Percentiles rank a stretch among this genome's conserved stretches.
phyloP scores from a whole-genome alignment of 1,284 basidiomycete species.

The Trichosporon inkin region DNA sequence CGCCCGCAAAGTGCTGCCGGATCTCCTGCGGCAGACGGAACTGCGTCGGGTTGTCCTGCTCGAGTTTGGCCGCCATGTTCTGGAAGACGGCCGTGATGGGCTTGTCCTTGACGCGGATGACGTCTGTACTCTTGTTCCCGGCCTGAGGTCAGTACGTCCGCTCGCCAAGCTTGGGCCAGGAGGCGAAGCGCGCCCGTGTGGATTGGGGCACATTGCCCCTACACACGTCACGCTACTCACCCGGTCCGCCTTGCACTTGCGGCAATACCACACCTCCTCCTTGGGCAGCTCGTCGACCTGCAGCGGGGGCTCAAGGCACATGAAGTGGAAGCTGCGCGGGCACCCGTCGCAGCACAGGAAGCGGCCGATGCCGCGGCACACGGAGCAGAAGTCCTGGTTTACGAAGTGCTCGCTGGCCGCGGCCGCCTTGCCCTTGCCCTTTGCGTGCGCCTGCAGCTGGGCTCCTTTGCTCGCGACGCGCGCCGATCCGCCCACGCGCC shows the following conservation, averaged over 20 bases:
- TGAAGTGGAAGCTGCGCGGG: conserved; percentile 89
- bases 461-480: conserved; percentile 15
- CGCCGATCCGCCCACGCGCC: conserved; percentile 36
- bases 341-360: conserved; percentile 96
- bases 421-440: conserved; percentile 34
- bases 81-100: conserved; percentile 38
- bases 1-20: conserved; percentile 74
- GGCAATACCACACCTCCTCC: conserved; percentile 89
- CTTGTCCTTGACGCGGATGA: conserved; percentile 21
- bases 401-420: conserved; percentile 25
- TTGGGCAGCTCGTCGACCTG: conserved; percentile 77
- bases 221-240: conserved; percentile 26
- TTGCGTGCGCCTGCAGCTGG: conserved; percentile 10
- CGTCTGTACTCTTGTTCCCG: conserved; percentile 1
- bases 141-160: background rate
- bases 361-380: conserved; percentile 69
- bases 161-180: background rate
- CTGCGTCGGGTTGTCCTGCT: conserved; percentile 57
- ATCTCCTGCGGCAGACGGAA: conserved; percentile 85
- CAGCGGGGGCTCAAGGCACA: conserved; percentile 92
- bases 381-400: conserved; percentile 93
- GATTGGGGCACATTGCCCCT: background rate
- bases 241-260: conserved; percentile 41
- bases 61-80: conserved; percentile 33
- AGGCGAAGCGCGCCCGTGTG: background rate